phyloP scores from a whole-genome alignment of 1,139 yeast species.

The Geotrichum restrictum region DNA sequence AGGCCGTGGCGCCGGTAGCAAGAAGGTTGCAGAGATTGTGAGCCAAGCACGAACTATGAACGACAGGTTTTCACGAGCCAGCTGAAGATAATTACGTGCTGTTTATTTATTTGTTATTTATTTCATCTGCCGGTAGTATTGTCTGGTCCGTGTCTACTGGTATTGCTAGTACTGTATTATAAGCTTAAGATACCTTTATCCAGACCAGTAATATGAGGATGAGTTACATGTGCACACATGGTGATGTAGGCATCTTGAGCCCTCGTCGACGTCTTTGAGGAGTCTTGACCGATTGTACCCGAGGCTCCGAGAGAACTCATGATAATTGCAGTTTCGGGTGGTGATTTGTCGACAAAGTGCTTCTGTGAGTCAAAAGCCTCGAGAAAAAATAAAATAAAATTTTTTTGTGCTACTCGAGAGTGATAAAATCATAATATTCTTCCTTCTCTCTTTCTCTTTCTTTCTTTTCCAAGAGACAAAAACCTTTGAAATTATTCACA shows the following conservation, averaged over 20 bases:
- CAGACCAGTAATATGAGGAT: no score
- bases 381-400: no score
- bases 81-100: not conserved
- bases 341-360: not conserved
- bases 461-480: conserved; percentile 7
- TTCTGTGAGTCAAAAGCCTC: not conserved
- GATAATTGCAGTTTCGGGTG: no score
- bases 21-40: conserved; percentile 19
- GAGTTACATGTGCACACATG: no score
- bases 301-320: no score
- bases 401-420: not conserved
- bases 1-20: conserved; percentile 2
- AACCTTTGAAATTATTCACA: conserved; percentile 2
- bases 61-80: conserved; percentile 14
- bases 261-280: no score
- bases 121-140: no score
- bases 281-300: no score
- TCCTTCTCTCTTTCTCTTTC: conserved; percentile 5
- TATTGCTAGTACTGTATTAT: not conserved
- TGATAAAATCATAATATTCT: no score
- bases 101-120: not conserved
- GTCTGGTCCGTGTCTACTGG: not conserved
- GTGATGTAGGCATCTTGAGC: no score
- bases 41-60: conserved; percentile 19
- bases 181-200: no score